phyloP scores from a whole-genome alignment of 345 rosid genomes.

The Cardamine chenopodiifolia region DNA sequence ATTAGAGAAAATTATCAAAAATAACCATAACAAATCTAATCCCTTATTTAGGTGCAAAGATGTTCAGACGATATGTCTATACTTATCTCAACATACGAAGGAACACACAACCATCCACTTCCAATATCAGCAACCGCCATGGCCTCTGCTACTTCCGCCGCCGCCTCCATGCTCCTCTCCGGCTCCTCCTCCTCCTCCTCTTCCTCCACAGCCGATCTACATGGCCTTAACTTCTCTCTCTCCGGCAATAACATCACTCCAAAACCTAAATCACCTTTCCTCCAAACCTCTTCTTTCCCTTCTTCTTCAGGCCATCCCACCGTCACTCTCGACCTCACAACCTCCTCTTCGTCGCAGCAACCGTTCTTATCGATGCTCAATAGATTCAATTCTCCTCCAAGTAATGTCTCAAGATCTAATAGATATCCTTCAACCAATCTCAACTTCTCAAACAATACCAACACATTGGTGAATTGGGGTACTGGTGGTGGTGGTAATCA shows the following conservation, averaged over 20 bases:
- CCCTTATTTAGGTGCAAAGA: conserved; percentile 72
- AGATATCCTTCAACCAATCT: conserved; percentile 54
- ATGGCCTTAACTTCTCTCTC: conserved; percentile 57
- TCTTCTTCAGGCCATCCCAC: conserved; percentile 66
- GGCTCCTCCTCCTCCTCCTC: conserved; percentile 52
- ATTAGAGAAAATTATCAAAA: background rate
- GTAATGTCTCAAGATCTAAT: conserved; percentile 26
- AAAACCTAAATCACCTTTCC: conserved; percentile 51
- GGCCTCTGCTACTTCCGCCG: conserved; percentile 95
- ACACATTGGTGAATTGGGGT: conserved; percentile 46
- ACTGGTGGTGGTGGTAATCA: conserved; percentile 43
- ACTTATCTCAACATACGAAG: conserved; percentile 89
- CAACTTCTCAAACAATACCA: conserved; percentile 57
- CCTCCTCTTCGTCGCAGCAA: conserved; percentile 45
- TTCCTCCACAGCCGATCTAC: conserved; percentile 46
- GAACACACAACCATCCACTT: conserved; percentile 92
- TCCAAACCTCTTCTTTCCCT: conserved; percentile 47
- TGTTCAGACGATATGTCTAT: conserved; percentile 82
- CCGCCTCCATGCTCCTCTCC: conserved; percentile 82
- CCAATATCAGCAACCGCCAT: conserved; percentile 87
- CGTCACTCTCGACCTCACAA: conserved; percentile 84
- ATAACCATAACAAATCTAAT: background rate
- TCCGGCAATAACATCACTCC: conserved; percentile 48
- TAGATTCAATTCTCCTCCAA: conserved; percentile 33
- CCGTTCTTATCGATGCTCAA: conserved; percentile 41